phyloP scores from a whole-genome alignment of 208 protist species.

The Vickermania spadyakhi region DNA sequence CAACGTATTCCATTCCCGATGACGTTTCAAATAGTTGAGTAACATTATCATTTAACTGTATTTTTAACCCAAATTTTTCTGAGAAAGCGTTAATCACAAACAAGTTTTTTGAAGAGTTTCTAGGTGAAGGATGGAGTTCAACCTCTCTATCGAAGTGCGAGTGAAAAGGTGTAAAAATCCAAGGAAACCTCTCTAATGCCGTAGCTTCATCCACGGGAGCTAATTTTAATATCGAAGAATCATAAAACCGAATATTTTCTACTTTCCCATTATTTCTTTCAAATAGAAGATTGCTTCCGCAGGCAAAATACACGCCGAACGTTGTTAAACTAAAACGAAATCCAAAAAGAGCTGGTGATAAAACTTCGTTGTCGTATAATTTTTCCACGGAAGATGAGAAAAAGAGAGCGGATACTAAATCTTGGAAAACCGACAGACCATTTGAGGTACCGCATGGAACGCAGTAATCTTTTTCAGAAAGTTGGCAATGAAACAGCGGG shows the following conservation, averaged over 20 bases:
- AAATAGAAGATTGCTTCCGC: background rate
- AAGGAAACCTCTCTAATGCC: constrained; percentile 11
- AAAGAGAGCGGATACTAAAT: constrained; percentile 18
- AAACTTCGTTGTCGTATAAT: constrained; percentile 11
- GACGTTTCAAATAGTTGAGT: background rate
- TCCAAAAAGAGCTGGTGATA: constrained; percentile 16
- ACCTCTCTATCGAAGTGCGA: constrained; percentile 12
- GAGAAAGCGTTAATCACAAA: constrained; percentile 13
- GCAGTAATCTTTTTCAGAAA: constrained; percentile 24
- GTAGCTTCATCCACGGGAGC: background rate
- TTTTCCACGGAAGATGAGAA: constrained; percentile 11
- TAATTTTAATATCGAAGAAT: background rate
- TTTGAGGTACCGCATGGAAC: constrained; percentile 14
- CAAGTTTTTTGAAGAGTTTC: constrained; percentile 7
- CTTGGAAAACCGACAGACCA: constrained; percentile 14
- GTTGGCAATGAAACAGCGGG: constrained; percentile 25
- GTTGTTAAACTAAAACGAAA: constrained; percentile 7
- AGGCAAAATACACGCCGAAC: background rate
- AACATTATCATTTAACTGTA: constrained; percentile 7
- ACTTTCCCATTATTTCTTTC: background rate
- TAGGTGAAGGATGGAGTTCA: constrained; percentile 16
- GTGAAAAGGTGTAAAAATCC: constrained; percentile 5
- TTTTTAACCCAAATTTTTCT: constrained; percentile 4
- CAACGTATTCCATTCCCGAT: background rate
- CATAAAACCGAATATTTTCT: background rate